Evolutionary conservation across 2,329 filamentous ascomycete genomes (phyloP).

Genomic region (Penicillium verrucosum): DNA sequence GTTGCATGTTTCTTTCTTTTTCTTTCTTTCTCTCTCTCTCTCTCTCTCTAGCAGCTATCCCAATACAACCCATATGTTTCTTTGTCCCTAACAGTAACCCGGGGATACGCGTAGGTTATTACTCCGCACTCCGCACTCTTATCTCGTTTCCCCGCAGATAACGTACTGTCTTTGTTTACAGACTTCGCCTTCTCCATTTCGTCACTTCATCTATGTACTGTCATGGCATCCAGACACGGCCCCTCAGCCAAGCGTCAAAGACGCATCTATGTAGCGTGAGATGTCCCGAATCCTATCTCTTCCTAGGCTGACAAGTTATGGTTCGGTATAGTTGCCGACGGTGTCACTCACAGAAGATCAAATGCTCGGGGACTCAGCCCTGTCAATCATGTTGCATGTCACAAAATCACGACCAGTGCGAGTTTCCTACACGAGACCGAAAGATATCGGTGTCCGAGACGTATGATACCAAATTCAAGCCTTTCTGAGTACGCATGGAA

Average conservation of each 20-base stretch:
- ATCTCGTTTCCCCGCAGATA: neutral
- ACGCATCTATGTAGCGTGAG: neutral
- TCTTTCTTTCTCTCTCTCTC: no score
- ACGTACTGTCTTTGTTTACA: neutral
- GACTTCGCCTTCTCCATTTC: neutral
- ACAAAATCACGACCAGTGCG: conserved; percentile 1
- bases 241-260: neutral
- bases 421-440: neutral
- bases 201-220: neutral
- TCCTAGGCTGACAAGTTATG: neutral
- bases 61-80: no score
- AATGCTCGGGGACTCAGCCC: conserved; percentile 37
- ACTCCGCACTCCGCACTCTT: neutral
- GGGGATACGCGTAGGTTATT: no score
- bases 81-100: no score
- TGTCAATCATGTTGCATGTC: conserved; percentile 33
- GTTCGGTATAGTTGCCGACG: conserved; percentile 26
- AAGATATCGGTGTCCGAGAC: neutral
- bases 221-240: neutral
- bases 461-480: neutral
- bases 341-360: conserved; percentile 40
- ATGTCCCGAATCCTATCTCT: neutral
- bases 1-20: no score
- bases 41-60: no score
- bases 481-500: neutral